Percentiles rank a stretch among this genome's conserved stretches.
Conservation (phyloP, 202 grass and related monocot genomes). For the Saccharum hybrid region DNA sequence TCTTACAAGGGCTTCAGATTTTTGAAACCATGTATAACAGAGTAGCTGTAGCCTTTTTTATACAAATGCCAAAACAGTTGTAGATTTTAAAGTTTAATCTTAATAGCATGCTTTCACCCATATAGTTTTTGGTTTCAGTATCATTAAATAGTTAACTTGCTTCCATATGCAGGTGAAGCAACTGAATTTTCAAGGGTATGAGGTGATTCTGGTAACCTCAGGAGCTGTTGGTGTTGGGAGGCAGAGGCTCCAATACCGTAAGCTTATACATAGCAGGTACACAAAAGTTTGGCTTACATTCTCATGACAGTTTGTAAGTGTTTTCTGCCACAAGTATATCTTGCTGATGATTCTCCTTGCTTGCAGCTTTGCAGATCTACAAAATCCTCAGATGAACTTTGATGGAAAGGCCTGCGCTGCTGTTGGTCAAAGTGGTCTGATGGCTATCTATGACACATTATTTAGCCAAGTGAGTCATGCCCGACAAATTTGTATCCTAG, state of each 20-base stretch:
- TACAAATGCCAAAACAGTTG: neutral
- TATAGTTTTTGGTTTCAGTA: neutral
- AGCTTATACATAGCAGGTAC: slow-evolving; percentile 89
- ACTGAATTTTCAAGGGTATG: slow-evolving; percentile 80
- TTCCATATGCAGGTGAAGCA: slow-evolving; percentile 72
- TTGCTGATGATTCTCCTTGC: slow-evolving; percentile 22
- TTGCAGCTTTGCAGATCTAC: slow-evolving; percentile 89
- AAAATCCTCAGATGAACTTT: slow-evolving; percentile 75
- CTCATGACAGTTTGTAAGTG: slow-evolving; percentile 8
- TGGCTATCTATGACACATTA: slow-evolving; percentile 90
- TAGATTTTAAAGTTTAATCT: neutral
- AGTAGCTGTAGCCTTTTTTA: neutral
- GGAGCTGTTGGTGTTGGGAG: slow-evolving; percentile 91
- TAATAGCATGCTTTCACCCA: neutral
- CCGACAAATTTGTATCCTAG: slow-evolving; percentile 6
- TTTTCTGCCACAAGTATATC: neutral
- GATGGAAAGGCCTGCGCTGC: slow-evolving; percentile 93
- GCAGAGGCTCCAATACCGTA: slow-evolving; percentile 84
- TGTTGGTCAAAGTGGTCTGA: slow-evolving; percentile 88
- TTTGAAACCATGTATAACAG: neutral
- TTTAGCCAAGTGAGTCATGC: slow-evolving; percentile 73
- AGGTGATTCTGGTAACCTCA: slow-evolving; percentile 92
- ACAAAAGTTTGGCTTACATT: slow-evolving; percentile 19
- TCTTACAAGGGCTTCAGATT: neutral
- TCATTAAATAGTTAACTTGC: neutral